Conservation (phyloP, 2,329 filamentous ascomycete genomes). For the Ascochyta lentis region DNA sequence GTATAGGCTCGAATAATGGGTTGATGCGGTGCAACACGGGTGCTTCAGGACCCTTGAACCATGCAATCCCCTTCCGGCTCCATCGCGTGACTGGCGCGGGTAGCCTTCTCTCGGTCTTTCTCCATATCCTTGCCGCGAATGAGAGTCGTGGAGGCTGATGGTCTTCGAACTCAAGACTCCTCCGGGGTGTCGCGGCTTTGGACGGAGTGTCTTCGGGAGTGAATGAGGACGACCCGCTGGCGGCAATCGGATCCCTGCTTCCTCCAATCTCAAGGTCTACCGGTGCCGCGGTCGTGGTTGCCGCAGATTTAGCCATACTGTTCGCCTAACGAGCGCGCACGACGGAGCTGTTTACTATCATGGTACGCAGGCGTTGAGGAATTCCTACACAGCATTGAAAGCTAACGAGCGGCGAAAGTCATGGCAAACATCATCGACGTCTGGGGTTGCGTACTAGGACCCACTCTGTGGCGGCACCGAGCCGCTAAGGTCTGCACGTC, state of each 20-base stretch:
- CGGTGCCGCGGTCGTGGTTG: constrained; percentile 8
- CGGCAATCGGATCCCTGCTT: constrained; percentile 9
- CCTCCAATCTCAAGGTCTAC: constrained; percentile 10
- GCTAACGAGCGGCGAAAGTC: constrained; percentile 2
- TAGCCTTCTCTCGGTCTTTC: not conserved
- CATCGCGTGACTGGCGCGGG: constrained; percentile 27
- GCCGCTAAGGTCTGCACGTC: no score
- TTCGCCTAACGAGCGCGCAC: not conserved
- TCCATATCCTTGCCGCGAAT: not conserved
- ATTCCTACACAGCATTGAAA: not conserved
- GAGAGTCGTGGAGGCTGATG: not conserved
- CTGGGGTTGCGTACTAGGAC: constrained; percentile 8
- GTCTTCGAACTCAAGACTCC: constrained; percentile 6
- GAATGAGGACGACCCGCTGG: constrained; percentile 6
- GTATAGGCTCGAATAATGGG: constrained; percentile 67
- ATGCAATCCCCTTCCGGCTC: constrained; percentile 42
- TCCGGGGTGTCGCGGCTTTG: constrained; percentile 7
- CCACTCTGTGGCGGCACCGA: not conserved
- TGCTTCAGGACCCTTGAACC: constrained; percentile 56
- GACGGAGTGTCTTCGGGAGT: constrained; percentile 7
- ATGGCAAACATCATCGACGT: constrained; percentile 13
- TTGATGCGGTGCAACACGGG: constrained; percentile 52
- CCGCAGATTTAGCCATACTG: constrained; percentile 3
- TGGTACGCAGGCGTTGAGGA: not conserved
- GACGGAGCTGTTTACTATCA: not conserved